Base-by-base conservation (phyloP, 1,284 basidiomycete species). In the Ceratobasidium sp. region DNA sequence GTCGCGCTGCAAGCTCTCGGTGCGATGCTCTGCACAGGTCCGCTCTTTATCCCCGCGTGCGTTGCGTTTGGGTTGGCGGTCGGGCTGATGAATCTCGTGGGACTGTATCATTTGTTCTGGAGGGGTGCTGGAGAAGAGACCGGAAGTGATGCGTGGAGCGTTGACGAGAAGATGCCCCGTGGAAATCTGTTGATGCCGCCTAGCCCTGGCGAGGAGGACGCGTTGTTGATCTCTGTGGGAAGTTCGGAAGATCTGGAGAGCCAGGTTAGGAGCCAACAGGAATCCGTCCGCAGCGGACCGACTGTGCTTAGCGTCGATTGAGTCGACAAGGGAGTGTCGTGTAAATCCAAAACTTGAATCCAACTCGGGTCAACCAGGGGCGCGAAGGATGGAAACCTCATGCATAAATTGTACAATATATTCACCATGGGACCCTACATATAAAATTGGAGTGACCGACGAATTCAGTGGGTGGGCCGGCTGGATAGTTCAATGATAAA, bases 61-160 rank as follows among this genome's bases (percentile, higher is more conserved):
- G 62, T 67, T 23, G 46, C 32, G 30, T 53, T 67, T 34, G 62
- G 62, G 4, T 14, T 67, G 48, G 21, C 32, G 18, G 39, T 67
- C 23, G 62, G 62, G 16, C 21, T 67, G 23, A 67, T 67, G 62
- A 67, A 67, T 26, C 62, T 67, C 32, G 34, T 67, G 9, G 62
- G 48, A 1, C 32, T 67, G 9, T 67, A 67, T 21, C 48, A 67
- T 43, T 9, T 67, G 16, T 55, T 52, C 48, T 67, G 62, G 62
- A 41, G 36, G 26, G 34, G 48, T 3, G 14, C n/a, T 30, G 46
- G 62, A 14, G 28, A 67, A 14, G 62, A 53, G 50, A 18, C 30
- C 10, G 62, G 62, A 50, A 36, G 30, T 34, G 46, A 67, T 8
- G 62, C 30, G 2, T 67, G 48, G 60, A 9, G 5, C 18, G 50